Evolutionary conservation across 768 basidiomycete species (phyloP).

Genomic region (Hydnum rufescens): DNA sequence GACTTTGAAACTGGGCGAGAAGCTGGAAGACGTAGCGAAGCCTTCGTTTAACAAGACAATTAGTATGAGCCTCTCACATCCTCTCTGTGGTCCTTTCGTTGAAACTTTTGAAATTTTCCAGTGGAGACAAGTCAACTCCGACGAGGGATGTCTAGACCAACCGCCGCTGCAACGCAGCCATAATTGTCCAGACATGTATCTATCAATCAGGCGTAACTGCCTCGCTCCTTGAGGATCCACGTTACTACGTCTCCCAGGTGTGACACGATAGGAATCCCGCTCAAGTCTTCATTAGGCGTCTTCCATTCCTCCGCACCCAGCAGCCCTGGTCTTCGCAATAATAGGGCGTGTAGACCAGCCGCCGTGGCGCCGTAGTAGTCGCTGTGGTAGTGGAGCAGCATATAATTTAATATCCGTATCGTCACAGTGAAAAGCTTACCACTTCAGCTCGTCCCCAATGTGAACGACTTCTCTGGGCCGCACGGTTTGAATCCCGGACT

Average conservation of each 20-base stretch:
- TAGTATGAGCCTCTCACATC: background rate
- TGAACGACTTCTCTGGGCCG: conserved; percentile 33
- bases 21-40: conserved; percentile 38
- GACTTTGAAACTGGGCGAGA: conserved; percentile 56
- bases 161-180: no score
- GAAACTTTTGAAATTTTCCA: background rate
- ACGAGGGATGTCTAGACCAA: no score
- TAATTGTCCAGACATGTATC: no score
- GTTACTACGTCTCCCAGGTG: background rate
- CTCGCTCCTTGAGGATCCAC: background rate
- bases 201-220: no score
- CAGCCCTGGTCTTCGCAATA: conserved; percentile 30
- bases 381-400: conserved; percentile 18
- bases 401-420: background rate
- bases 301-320: background rate
- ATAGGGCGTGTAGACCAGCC: conserved; percentile 36
- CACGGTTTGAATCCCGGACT: conserved; percentile 19
- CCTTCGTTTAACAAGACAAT: background rate
- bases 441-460: conserved; percentile 52
- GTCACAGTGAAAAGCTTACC: conserved; percentile 24
- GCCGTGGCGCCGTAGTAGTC: conserved; percentile 43
- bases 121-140: no score
- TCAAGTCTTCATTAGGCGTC: background rate
- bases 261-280: background rate
- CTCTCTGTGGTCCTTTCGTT: background rate